A percentile compares a stretch with the other conserved stretches of the same genome.
These are phyloP conservation scores for Gentiana straminea DNA, from an alignment of 257 asterid species.

Conservation along the genomic window DNA sequence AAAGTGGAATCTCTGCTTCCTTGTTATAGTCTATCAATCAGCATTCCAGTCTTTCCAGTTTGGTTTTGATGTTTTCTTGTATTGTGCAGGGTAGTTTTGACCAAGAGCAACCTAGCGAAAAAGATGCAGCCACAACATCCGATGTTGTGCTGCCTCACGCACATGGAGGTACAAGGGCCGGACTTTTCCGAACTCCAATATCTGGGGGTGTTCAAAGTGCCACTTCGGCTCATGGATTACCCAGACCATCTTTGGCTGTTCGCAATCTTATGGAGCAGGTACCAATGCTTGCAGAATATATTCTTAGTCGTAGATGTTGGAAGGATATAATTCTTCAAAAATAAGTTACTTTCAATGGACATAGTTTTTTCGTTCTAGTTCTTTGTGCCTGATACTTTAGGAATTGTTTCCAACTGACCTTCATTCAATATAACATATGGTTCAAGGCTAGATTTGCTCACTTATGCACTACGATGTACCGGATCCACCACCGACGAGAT, in stretches of 20 bases:
- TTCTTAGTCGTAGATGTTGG: background rate
- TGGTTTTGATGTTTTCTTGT: slow-evolving; percentile 58
- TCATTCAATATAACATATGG: slow-evolving; percentile 5
- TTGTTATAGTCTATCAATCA: slow-evolving; percentile 33
- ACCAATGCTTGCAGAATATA: background rate
- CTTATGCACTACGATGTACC: slow-evolving; percentile 88
- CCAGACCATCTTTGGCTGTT: slow-evolving; percentile 93
- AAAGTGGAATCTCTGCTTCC: slow-evolving; percentile 19
- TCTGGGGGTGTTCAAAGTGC: slow-evolving; percentile 99
- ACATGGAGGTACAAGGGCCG: slow-evolving; percentile 81
- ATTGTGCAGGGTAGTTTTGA: slow-evolving; percentile 64
- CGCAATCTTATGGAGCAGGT: slow-evolving; percentile 99
- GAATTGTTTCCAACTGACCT: slow-evolving; percentile 3
- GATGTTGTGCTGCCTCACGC: slow-evolving; percentile 30
- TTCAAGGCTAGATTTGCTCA: slow-evolving; percentile 97
- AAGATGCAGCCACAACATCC: slow-evolving; percentile 13
- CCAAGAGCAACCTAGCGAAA: slow-evolving; percentile 25
- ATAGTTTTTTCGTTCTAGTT: background rate
- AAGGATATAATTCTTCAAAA: background rate
- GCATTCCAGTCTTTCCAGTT: slow-evolving; percentile 32
- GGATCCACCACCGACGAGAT: slow-evolving; percentile 92
- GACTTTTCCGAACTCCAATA: slow-evolving; percentile 94
- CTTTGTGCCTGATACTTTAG: slow-evolving; percentile 1
- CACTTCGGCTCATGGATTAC: slow-evolving; percentile 91
- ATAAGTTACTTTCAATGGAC: too few species aligned